These are phyloP conservation scores for Candida neerlandica DNA, from an alignment of 1,139 yeast species.

Conservation along the genomic window DNA sequence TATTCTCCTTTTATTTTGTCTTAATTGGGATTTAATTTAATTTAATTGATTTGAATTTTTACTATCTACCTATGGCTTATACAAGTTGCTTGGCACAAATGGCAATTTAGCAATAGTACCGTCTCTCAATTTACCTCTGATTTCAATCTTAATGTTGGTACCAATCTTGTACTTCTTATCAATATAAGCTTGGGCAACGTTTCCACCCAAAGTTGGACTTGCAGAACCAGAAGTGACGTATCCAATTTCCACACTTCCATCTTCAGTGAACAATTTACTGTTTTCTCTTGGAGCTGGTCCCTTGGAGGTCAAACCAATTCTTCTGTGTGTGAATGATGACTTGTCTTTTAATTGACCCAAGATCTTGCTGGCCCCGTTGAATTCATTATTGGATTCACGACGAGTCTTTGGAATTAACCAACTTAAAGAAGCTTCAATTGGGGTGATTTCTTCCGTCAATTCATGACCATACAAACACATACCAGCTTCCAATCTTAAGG, in stretches of 20 bases:
- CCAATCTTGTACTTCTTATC: slow-evolving; percentile 79
- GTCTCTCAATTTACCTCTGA: slow-evolving; percentile 80
- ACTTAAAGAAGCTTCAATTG: slow-evolving; percentile 82
- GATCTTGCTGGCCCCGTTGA: slow-evolving; percentile 78
- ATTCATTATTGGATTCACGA: slow-evolving; percentile 53
- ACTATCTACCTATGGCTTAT: slow-evolving; percentile 13
- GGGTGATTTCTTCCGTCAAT: slow-evolving; percentile 76
- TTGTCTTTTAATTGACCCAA: slow-evolving; percentile 72
- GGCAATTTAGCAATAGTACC: slow-evolving; percentile 82
- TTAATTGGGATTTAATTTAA: too few relatives aligned
- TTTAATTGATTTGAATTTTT: too few relatives aligned
- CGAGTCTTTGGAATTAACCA: slow-evolving; percentile 90
- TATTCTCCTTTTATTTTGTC: too few relatives aligned
- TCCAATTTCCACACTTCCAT: slow-evolving; percentile 61
- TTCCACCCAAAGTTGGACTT: slow-evolving; percentile 83
- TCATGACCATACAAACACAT: slow-evolving; percentile 98
- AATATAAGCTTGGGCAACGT: slow-evolving; percentile 90
- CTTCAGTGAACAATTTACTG: slow-evolving; percentile 59
- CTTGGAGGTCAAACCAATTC: slow-evolving; percentile 71
- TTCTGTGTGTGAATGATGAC: slow-evolving; percentile 55
- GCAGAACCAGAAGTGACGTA: slow-evolving; percentile 86
- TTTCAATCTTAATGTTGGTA: slow-evolving; percentile 70
- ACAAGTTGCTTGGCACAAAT: slow-evolving; percentile 52
- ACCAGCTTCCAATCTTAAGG: slow-evolving; percentile 94
- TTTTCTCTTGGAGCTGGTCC: slow-evolving; percentile 96